Conservation (phyloP, 202 grass and related monocot species). For the Schoenoplectus tabernaemontani region DNA sequence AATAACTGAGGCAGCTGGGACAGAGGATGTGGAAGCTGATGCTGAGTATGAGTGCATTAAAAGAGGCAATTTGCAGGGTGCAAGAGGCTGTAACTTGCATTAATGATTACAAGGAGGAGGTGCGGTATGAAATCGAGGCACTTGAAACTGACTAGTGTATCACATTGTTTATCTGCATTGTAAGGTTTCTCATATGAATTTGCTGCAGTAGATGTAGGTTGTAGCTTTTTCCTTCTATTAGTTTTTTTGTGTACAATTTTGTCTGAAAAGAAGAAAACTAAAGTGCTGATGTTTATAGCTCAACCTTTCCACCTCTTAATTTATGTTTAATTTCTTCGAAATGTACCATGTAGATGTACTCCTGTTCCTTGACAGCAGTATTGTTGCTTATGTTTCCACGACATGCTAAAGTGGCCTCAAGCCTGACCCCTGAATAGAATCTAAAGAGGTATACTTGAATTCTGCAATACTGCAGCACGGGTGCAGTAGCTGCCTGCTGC, state of each 20-base stretch:
- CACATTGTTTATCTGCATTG: background rate
- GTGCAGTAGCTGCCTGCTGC: no score
- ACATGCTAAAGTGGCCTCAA: background rate
- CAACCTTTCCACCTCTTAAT: background rate
- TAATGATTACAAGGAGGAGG: slow-evolving; percentile 77
- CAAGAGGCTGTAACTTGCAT: slow-evolving; percentile 70
- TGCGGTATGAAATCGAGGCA: slow-evolving; percentile 66
- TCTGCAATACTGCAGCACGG: no score
- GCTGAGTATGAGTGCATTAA: slow-evolving; percentile 57
- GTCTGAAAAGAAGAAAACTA: background rate
- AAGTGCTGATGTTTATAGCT: background rate
- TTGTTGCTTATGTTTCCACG: background rate
- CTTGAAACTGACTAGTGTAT: slow-evolving; percentile 39
- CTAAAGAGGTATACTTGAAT: no score
- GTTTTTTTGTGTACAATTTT: background rate
- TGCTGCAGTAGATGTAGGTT: background rate
- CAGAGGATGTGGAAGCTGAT: slow-evolving; percentile 64
- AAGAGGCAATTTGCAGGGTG: slow-evolving; percentile 71
- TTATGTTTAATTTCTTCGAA: background rate
- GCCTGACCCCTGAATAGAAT: background rate
- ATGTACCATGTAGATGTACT: no score
- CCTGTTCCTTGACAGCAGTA: no score
- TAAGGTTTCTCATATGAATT: background rate
- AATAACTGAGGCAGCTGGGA: slow-evolving; percentile 67
- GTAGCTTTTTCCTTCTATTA: background rate